phyloP scores from a whole-genome alignment of 352 stramenopile species.

The Stramenopiles sp. region DNA sequence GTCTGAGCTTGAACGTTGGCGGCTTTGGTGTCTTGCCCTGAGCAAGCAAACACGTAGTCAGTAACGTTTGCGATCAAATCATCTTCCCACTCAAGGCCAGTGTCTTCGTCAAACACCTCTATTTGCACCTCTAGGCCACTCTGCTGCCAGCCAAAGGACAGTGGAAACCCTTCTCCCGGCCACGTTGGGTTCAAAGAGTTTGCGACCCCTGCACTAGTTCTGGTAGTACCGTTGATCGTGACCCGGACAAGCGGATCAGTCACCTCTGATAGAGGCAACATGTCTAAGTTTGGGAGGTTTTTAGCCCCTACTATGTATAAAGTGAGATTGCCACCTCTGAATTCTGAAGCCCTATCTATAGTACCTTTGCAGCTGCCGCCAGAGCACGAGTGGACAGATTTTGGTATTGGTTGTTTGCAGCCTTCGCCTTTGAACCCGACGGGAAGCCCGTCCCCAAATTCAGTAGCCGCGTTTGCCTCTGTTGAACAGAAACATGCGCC shows the following conservation, averaged over 20 bases:
- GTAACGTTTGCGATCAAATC: conserved; percentile 47
- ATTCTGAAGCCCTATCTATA: background rate
- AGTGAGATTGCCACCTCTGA: conserved; percentile 51
- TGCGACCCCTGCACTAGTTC: conserved; percentile 35
- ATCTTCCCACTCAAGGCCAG: conserved; percentile 57
- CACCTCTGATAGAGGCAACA: conserved; percentile 33
- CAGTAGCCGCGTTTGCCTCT: background rate
- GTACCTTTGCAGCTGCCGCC: background rate
- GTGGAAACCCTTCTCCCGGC: conserved; percentile 37
- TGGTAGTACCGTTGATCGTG: conserved; percentile 32
- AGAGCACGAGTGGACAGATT: background rate
- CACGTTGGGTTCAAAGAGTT: conserved; percentile 54
- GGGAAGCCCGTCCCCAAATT: background rate
- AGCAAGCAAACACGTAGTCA: conserved; percentile 54
- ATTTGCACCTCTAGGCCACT: conserved; percentile 49
- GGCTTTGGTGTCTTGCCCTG: conserved; percentile 38
- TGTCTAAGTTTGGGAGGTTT: conserved; percentile 54
- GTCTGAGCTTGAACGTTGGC: conserved; percentile 36
- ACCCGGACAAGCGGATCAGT: conserved; percentile 54
- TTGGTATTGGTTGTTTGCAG: background rate
- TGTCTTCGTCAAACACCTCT: conserved; percentile 46
- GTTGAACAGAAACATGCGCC: background rate
- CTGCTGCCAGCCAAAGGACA: conserved; percentile 57
- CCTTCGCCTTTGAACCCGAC: background rate
- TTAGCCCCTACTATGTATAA: conserved; percentile 53